Percentiles rank a stretch among this genome's conserved stretches.
These are phyloP conservation scores for Metarhizium humberi DNA, from an alignment of 2,329 filamentous ascomycete species.

Conservation along the genomic window DNA sequence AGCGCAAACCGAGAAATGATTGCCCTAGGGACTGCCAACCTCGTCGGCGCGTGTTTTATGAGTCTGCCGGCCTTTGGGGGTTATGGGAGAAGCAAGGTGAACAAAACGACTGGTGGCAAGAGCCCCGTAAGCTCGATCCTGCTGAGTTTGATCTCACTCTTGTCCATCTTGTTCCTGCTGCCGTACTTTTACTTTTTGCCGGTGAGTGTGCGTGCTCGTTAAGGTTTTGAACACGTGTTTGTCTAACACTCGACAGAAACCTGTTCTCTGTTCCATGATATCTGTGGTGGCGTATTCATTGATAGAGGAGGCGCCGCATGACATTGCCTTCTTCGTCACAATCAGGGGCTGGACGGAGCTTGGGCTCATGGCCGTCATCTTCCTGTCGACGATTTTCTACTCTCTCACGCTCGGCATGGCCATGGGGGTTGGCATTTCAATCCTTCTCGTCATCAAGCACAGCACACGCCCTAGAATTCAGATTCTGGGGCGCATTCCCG, in stretches of 20 bases:
- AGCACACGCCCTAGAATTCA: constrained; percentile 89
- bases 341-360: constrained; percentile 85
- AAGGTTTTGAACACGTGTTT: neutral
- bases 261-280: constrained; percentile 87
- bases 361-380: constrained; percentile 80
- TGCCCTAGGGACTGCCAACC: constrained; percentile 80
- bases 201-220: constrained; percentile 41
- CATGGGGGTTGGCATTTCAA: constrained; percentile 81
- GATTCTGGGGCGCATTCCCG: constrained; percentile 82
- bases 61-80: constrained; percentile 89
- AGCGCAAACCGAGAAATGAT: constrained; percentile 92
- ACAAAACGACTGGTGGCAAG: constrained; percentile 80
- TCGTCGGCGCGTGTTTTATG: constrained; percentile 89
- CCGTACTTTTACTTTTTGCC: constrained; percentile 94
- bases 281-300: constrained; percentile 90
- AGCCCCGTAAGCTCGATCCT: constrained; percentile 92
- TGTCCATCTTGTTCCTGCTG: constrained; percentile 72
- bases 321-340: constrained; percentile 79
- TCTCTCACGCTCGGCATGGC: constrained; percentile 90
- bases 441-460: constrained; percentile 84
- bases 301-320: constrained; percentile 89
- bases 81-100: constrained; percentile 93
- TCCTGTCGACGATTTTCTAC: constrained; percentile 88
- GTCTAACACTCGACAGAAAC: constrained; percentile 52
- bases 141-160: constrained; percentile 69